Percentiles rank a stretch among this genome's conserved stretches.
These are phyloP conservation scores for Saccharomyces hybrid DNA, from an alignment of 1,139 yeast genomes.

Conservation along the genomic window DNA sequence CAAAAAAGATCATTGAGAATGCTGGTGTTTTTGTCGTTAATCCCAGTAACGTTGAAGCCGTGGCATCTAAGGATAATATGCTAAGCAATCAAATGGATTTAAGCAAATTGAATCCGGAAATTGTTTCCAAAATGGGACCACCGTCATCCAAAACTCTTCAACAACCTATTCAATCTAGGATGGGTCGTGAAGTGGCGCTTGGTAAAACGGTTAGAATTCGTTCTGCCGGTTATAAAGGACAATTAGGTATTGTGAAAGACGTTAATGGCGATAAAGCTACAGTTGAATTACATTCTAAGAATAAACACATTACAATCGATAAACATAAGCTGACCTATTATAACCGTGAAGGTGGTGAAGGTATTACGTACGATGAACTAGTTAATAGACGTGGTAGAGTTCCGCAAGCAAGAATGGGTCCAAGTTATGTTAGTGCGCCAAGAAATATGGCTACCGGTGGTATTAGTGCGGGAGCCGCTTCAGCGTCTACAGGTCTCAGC, in stretches of 20 bases:
- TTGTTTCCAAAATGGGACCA: conserved; percentile 40
- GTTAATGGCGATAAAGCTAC: conserved; percentile 88
- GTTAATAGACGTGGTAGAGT: conserved; percentile 35
- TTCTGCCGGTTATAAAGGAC: conserved; percentile 87
- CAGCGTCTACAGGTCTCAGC: conserved; percentile 22
- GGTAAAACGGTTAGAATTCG: conserved; percentile 82
- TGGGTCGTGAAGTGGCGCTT: conserved; percentile 74
- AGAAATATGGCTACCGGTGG: conserved; percentile 29
- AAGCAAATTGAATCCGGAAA: conserved; percentile 77
- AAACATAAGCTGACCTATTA: conserved; percentile 70
- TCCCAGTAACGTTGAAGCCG: conserved; percentile 69
- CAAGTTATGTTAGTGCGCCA: conserved; percentile 33
- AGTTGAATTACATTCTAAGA: conserved; percentile 87
- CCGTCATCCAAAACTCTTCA: conserved; percentile 46
- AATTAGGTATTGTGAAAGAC: conserved; percentile 88
- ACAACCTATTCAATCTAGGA: conserved; percentile 29
- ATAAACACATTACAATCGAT: conserved; percentile 78
- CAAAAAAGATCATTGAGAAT: conserved; percentile 73
- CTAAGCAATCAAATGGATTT: conserved; percentile 41
- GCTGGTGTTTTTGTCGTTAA: conserved; percentile 85
- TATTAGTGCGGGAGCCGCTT: conserved; percentile 17
- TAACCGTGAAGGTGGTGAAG: conserved; percentile 50
- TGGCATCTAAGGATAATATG: conserved; percentile 61
- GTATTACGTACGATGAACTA: conserved; percentile 75
- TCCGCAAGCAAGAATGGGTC: conserved; percentile 31